Evolutionary conservation across 2,329 filamentous ascomycete species (phyloP), one percentile per base, ranked within the genome.

Genomic region (Geosmithia putterillii): DNA sequence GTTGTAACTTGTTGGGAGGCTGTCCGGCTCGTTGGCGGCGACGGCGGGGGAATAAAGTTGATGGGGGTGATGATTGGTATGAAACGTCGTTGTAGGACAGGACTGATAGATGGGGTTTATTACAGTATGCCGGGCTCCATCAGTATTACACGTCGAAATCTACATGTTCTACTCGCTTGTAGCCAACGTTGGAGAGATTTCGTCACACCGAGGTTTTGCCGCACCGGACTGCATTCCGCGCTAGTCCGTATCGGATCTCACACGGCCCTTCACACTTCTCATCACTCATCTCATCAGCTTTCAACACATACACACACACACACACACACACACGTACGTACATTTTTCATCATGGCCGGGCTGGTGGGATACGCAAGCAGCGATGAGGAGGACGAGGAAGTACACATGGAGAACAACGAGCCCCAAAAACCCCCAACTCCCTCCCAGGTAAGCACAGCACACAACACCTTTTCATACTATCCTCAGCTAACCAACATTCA

Each of bases 351-450:
- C 12, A 65, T 70, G 66, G 62, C 61, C 38, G 68, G 62, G 2
- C 62, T 74, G 12, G 71, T 74, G 7, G 61, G 53, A 28, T 74
- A 74, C 47, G 69, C 62, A 14, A 74, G 71, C 50, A 74, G 70
- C 44, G 69, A 72, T 38, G 71, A 73, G 2, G 70, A 71, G 6
- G 64, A 67, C 3, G 65, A 64, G 2, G 48, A 22, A 32, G 17
- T n/a, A n/a, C 34, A 8, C 8, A 6, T 23, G 39, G 17, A 41
- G 15, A 2, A 41, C 7, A n/a, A 37, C 7, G 10, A 32, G 28
- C 28, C 10, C 3, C 5, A 32, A 32, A 32, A 3, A 12, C 5
- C 10, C 10, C 10, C 10, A 32, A 32, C 28, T 12, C 10, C 28
- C 10, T 14, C 5, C 28, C 10, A 32, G 28, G 28, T 14, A 32